Conservation (phyloP, 2,329 filamentous ascomycete genomes). For the Diaporthe humulicola region DNA sequence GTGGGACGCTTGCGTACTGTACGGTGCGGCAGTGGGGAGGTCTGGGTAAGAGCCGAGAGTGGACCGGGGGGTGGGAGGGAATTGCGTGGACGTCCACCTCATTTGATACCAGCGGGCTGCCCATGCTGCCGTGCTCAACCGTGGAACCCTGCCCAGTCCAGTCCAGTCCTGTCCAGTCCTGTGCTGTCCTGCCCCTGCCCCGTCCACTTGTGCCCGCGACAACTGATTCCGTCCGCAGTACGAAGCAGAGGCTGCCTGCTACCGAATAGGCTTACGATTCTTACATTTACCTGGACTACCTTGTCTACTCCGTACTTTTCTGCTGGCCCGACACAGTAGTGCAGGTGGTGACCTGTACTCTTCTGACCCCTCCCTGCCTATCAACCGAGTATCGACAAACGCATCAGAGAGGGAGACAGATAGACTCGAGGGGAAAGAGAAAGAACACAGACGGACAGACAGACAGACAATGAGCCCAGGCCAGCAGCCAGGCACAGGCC, state of each 20-base stretch:
- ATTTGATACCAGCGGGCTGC: constrained; percentile 1
- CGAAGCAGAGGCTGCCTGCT: constrained; percentile 9
- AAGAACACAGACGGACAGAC: not conserved
- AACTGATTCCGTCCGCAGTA: not conserved
- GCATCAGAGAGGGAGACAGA: not conserved
- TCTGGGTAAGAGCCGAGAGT: constrained; percentile 26
- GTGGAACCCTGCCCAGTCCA: constrained; percentile 17
- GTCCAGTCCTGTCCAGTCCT: no score
- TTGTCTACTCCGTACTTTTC: not conserved
- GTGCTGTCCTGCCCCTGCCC: constrained; percentile 1
- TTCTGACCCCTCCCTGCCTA: not conserved
- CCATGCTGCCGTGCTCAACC: constrained; percentile 9
- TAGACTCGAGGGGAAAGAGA: not conserved
- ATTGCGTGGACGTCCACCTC: constrained; percentile 38
- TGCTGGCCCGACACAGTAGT: not conserved
- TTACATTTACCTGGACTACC: not conserved
- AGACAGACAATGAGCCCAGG: not conserved
- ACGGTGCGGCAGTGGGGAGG: constrained; percentile 19
- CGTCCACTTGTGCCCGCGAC: constrained; percentile 10
- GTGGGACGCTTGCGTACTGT: constrained; percentile 35
- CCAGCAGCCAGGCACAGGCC: constrained; percentile 16
- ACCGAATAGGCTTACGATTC: not conserved
- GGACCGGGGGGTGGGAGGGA: constrained; percentile 23
- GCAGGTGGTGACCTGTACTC: not conserved
- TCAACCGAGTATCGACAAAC: not conserved